These are phyloP conservation scores for Aegilops bicornis DNA, from an alignment of 176 grass and related monocot genomes.

Conservation along the genomic window DNA sequence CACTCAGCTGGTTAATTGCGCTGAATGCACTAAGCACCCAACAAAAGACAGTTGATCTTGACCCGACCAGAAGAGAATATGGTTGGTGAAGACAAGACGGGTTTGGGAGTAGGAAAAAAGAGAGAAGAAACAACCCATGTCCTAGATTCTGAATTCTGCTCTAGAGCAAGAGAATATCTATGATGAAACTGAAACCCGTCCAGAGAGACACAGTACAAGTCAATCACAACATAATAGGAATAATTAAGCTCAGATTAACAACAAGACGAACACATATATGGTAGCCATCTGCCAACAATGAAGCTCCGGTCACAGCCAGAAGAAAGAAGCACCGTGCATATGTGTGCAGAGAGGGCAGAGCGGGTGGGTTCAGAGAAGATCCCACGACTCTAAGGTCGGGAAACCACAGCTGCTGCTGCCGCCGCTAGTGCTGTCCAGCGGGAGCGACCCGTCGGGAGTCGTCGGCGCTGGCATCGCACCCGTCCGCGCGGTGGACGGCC, in stretches of 20 bases:
- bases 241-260: not conserved
- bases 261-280: not conserved
- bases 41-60: not conserved
- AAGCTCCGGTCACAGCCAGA: not conserved
- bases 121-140: not conserved
- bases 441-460: not conserved
- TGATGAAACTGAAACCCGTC: not conserved
- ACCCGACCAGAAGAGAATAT: not conserved
- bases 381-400: constrained; percentile 53
- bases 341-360: not conserved
- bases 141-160: not conserved
- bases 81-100: constrained; percentile 1
- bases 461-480: not conserved
- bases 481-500: not conserved
- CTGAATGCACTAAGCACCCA: not conserved
- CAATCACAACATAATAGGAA: not conserved
- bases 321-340: not conserved
- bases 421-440: not conserved
- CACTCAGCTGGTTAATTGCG: not conserved
- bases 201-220: not conserved
- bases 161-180: not conserved
- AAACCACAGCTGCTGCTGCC: not conserved
- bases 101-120: not conserved
- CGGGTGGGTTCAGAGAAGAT: not conserved
- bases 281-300: not conserved